Evolutionary conservation across 129 eudicot species (phyloP), one percentile per base, ranked within the genome.

Genomic region (Saposhnikovia divaricata): DNA sequence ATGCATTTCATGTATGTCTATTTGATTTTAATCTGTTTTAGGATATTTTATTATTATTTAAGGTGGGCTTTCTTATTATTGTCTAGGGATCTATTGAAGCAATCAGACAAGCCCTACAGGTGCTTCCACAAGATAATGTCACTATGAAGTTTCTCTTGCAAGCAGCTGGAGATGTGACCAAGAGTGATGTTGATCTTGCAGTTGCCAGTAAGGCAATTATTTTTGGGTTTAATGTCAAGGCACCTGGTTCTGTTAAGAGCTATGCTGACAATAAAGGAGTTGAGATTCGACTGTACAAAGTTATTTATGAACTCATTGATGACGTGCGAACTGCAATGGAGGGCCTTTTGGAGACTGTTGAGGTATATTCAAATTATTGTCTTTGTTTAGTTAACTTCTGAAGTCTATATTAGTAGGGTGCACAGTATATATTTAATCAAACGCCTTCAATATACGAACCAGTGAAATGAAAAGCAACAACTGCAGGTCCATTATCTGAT

Each of bases 51-150:
- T 61, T 25, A 8, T 59, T 23, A 19, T 23, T n/a, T n/a, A n/a
- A 59, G 4, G n/a, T 61, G 34, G 25, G 11, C 28, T n/a, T 61
- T n/a, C 14, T 25, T n/a, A 31, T 79, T 77, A 40, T 68, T 84
- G 82, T 53, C 77, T 79, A 95, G 99, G 99, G 99, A 85, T 92
- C 99, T 72, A 90, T 92, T 38, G 99, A 95, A 87, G 99, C 99
- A 77, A 86, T 90, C 76, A 87, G 87, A 80, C 96, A 90, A 89
- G 99, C 99, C 61, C 87, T 95, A 77, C 94, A 90, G 84, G 91
- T 85, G 82, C 99, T 95, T 72, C 99, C 99, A 68, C 99, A 95
- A 84, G 91, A 89, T 74, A 95, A 90, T 78, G 92, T 95, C 71
- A 89, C 94, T 81, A 78, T 95, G 71, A 95, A 92, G 81, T 95